Evolutionary conservation across 176 grass and related monocot genomes (phyloP).

Genomic region (Oryza glaberrima): DNA sequence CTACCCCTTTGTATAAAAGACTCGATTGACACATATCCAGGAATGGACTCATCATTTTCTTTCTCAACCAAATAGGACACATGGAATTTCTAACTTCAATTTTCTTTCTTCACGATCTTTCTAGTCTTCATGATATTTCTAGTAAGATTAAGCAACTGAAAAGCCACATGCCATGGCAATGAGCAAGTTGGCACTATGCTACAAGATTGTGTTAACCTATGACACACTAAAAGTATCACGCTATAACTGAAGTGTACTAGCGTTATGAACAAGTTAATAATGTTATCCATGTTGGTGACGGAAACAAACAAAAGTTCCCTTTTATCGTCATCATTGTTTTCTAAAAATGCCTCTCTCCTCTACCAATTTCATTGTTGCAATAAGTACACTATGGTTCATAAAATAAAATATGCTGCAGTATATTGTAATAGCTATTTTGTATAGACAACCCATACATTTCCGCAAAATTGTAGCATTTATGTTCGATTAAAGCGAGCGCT

Average conservation of each 20-base stretch:
- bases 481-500: background rate
- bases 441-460: slow-evolving; percentile 2
- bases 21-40: background rate
- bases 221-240: background rate
- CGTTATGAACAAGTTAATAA: background rate
- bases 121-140: background rate
- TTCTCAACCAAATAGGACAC: background rate
- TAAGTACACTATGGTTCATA: background rate
- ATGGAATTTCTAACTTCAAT: background rate
- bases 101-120: background rate
- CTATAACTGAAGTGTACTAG: background rate
- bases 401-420: background rate
- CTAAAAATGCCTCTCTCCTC: background rate
- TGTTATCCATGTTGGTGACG: background rate
- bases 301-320: background rate
- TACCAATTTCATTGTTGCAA: background rate
- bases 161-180: background rate
- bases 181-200: background rate
- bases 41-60: background rate
- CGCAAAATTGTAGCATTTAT: background rate
- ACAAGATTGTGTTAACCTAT: background rate
- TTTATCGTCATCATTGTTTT: background rate
- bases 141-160: background rate
- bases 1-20: background rate
- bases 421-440: background rate